Conservation (phyloP, 1,139 yeast species). For the Martiniozyma asiatica region DNA sequence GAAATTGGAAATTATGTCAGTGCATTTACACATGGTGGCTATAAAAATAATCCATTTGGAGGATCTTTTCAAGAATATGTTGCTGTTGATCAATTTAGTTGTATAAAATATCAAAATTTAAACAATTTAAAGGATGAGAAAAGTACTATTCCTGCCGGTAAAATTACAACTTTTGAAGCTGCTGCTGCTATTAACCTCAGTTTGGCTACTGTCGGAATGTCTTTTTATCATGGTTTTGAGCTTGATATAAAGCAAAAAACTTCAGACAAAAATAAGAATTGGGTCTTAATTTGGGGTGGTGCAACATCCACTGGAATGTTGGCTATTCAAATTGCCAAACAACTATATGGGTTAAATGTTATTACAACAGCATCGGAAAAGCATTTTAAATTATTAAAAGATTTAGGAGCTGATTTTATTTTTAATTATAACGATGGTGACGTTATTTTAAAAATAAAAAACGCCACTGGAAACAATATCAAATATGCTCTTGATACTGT, state of each 20-base stretch:
- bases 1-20: constrained; percentile 43
- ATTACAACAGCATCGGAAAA: constrained; percentile 40
- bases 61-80: constrained; percentile 57
- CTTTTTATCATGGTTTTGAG: constrained; percentile 21
- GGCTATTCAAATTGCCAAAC: constrained; percentile 44
- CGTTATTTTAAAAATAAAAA: constrained; percentile 37
- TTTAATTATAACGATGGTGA: constrained; percentile 50
- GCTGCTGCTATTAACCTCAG: constrained; percentile 51
- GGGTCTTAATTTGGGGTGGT: constrained; percentile 50
- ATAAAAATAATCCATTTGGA: constrained; percentile 23
- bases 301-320: constrained; percentile 42
- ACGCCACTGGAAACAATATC: constrained; percentile 29
- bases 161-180: constrained; percentile 41
- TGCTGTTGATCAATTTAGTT: constrained; percentile 18
- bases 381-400: constrained; percentile 30
- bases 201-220: constrained; percentile 32
- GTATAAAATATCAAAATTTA: constrained; percentile 12
- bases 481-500: constrained; percentile 48
- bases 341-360: constrained; percentile 39
- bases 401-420: constrained; percentile 46
- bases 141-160: too few relatives aligned
- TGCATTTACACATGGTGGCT: constrained; percentile 41
- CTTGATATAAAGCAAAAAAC: constrained; percentile 19
- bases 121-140: constrained; percentile 11
- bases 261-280: constrained; percentile 3